phyloP scores from a whole-genome alignment of 148 eudicot species.

The Cornus florida region DNA sequence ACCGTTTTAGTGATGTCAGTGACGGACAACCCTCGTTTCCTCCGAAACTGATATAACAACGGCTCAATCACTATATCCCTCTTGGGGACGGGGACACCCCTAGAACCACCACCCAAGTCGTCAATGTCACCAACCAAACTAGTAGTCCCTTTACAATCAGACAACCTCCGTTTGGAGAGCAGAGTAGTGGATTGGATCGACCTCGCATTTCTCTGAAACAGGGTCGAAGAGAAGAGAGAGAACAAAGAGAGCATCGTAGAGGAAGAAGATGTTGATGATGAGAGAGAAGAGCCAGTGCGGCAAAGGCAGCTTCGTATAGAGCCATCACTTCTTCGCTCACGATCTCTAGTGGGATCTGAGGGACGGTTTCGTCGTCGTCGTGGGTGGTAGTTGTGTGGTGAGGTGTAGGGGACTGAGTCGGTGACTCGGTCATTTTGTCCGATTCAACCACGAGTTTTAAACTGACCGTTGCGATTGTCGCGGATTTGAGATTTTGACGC shows the following conservation, averaged over 20 bases:
- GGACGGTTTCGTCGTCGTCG: background rate
- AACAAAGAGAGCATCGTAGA: background rate
- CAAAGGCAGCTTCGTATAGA: conserved; percentile 62
- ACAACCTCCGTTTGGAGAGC: conserved; percentile 35
- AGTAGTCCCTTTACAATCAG: conserved; percentile 17
- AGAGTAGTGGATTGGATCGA: conserved; percentile 33
- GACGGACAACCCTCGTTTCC: conserved; percentile 56
- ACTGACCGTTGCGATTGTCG: background rate
- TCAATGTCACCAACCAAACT: conserved; percentile 45
- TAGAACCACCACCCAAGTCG: conserved; percentile 35
- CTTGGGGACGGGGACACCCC: conserved; percentile 20
- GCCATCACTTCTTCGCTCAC: conserved; percentile 83
- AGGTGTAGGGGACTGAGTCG: background rate
- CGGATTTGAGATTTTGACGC: background rate
- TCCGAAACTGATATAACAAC: conserved; percentile 50
- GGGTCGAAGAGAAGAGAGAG: conserved; percentile 16
- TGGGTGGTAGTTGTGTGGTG: background rate
- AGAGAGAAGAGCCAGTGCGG: conserved; percentile 7
- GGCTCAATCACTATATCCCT: too few species aligned
- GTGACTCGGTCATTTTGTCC: conserved; percentile 6
- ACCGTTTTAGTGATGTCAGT: conserved; percentile 79
- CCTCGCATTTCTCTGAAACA: conserved; percentile 26
- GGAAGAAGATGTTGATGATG: too few species aligned
- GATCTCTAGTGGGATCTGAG: conserved; percentile 61
- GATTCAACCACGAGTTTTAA: background rate